Evolutionary conservation across 306 rosid species (phyloP), one percentile per base, ranked within the genome.

Genomic region (Trifolium dubium): DNA sequence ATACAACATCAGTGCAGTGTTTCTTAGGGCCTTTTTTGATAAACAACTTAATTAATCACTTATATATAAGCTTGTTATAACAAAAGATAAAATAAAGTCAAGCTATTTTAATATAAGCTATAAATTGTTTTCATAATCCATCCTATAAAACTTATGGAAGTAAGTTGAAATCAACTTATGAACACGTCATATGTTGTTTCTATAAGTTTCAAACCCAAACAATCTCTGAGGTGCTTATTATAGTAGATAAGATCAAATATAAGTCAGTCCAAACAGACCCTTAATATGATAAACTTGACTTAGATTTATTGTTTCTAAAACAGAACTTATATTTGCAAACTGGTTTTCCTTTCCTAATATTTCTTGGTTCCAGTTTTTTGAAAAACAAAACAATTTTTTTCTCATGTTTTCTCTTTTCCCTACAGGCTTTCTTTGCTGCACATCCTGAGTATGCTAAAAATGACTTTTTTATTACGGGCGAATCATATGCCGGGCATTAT

Each of bases 401-500:
- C 47, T 29, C 39, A 39, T 64, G 67, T 62, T 69, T 59, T 83
- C 43, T 60, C 47, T 44, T 69, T 43, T 35, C 32, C 32, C 12
- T 9, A 11, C 82, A 92, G 99, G 95, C 95, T 47, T 94, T 94
- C 90, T 89, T 94, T 72, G 80, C 79, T 5, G 92, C 83, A 78
- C 97, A 94, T 77, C 97, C 97, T 8, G 80, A 92, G 70, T 87
- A 83, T 80, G 95, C 88, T 58, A 43, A 79, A 51, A 91, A 94
- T 83, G 96, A 94, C 79, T 92, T 94, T 44, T 94, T 78, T 81
- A 94, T 94, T 70, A 94, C 99, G 23, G 99, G 97, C 39, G 99
- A 94, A 72, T 94, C 99, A 60, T 94, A 94, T 86, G 97, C 99
- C 10, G 99, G 99, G 60, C 99, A 94, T 83, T 94, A 94, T 54